Evolutionary conservation across 306 rosid genomes (phyloP).

Genomic region (Macrotyloma uniflorum): DNA sequence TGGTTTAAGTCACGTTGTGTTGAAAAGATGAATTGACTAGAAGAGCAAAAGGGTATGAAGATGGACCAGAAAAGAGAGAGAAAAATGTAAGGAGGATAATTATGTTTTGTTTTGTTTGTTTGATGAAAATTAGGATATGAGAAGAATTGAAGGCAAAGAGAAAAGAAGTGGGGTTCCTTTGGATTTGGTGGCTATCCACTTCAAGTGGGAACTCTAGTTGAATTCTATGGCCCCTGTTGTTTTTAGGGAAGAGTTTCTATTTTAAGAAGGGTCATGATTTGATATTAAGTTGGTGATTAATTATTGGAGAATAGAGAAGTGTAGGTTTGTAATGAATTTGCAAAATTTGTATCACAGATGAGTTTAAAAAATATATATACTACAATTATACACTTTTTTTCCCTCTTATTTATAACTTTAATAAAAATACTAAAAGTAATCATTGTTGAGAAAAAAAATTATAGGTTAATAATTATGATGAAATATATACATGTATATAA

Average conservation of each 20-base stretch:
- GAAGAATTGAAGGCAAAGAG: conserved; percentile 26
- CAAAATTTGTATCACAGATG: background rate
- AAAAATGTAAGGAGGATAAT: background rate
- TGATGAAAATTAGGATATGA: conserved; percentile 28
- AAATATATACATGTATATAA: background rate
- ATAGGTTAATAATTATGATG: background rate
- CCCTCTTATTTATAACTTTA: background rate
- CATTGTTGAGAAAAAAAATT: background rate
- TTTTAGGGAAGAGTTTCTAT: conserved; percentile 27
- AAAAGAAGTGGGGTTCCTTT: conserved; percentile 26
- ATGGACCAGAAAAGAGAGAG: conserved; percentile 6
- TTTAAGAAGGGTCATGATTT: conserved; percentile 38
- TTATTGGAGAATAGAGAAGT: background rate
- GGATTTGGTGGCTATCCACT: conserved; percentile 51
- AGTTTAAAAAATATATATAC: background rate
- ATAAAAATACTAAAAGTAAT: background rate
- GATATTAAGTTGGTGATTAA: background rate
- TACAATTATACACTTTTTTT: background rate
- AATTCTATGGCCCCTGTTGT: conserved; percentile 39
- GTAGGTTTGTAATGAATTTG: conserved; percentile 9
- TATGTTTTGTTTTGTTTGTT: background rate
- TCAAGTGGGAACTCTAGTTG: conserved; percentile 39
- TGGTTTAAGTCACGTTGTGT: background rate
- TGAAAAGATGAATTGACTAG: background rate
- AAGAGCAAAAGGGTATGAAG: background rate